phyloP scores from a whole-genome alignment of 2,329 filamentous ascomycete genomes.

The Myriosclerotinia scirpicola region DNA sequence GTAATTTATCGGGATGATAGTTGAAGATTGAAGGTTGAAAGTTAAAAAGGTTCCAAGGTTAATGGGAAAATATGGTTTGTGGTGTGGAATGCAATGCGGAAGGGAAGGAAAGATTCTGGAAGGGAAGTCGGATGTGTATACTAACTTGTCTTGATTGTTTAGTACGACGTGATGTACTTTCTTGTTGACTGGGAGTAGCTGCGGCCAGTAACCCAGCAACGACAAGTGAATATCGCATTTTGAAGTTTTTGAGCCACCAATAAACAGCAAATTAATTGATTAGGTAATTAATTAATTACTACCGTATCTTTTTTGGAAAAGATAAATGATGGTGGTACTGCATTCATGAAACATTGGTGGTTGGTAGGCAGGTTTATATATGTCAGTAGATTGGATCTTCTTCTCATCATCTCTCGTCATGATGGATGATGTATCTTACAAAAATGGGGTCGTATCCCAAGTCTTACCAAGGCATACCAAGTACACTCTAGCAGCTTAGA shows the following conservation, averaged over 20 bases:
- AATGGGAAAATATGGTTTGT: neutral
- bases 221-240: conserved; percentile 8
- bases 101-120: neutral
- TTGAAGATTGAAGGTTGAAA: no score
- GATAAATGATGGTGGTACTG: neutral
- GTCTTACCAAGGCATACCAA: no score
- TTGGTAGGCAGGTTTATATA: neutral
- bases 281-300: no score
- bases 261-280: neutral
- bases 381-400: no score
- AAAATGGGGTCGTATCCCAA: no score
- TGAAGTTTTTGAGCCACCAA: neutral
- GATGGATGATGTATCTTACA: no score
- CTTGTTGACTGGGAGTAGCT: conserved; percentile 15
- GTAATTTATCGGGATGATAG: neutral
- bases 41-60: neutral
- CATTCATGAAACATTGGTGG: neutral
- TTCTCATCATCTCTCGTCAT: no score
- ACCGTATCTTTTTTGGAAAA: neutral
- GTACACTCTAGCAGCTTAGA: no score
- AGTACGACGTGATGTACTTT: conserved; percentile 1
- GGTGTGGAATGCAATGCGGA: neutral
- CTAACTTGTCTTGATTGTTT: conserved; percentile 16
- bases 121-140: no score
- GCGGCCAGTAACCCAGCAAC: conserved; percentile 12